Conservation (phyloP, 2,329 filamentous ascomycete genomes). For the Aschersonia sp. region DNA sequence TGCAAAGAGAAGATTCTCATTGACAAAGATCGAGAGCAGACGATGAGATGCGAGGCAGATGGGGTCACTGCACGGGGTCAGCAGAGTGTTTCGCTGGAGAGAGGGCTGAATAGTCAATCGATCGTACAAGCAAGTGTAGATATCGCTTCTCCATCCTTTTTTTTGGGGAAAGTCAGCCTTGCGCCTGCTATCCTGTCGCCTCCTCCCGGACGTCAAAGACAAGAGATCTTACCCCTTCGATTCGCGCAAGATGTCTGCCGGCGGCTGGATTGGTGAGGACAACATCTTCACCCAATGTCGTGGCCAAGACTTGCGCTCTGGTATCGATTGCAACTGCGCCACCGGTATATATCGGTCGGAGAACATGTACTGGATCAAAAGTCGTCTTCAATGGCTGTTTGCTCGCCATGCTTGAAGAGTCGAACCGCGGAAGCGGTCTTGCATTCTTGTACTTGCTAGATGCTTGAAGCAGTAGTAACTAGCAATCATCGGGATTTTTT, state of each 20-base stretch:
- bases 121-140: conserved; percentile 53
- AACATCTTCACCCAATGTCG: conserved; percentile 83
- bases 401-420: conserved; percentile 31
- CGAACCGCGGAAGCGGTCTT: too few relatives aligned
- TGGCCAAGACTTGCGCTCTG: conserved; percentile 69
- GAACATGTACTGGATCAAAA: conserved; percentile 69
- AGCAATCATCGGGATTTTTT: too few relatives aligned
- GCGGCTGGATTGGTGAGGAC: conserved; percentile 74
- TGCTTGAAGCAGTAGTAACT: too few relatives aligned
- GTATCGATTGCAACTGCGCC: conserved; percentile 75
- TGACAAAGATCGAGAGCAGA: conserved; percentile 89
- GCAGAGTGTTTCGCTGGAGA: conserved; percentile 4
- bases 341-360: conserved; percentile 89
- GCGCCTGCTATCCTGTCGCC: too few relatives aligned
- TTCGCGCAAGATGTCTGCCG: conserved; percentile 65
- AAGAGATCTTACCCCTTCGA: conserved; percentile 58
- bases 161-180: background rate
- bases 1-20: conserved; percentile 81
- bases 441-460: too few relatives aligned
- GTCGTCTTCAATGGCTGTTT: conserved; percentile 66
- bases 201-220: background rate
- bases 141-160: conserved; percentile 62
- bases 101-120: background rate
- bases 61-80: conserved; percentile 53
- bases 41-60: conserved; percentile 71